Base-by-base conservation (phyloP, 306 rosid species). In the Malus sylvestris region DNA sequence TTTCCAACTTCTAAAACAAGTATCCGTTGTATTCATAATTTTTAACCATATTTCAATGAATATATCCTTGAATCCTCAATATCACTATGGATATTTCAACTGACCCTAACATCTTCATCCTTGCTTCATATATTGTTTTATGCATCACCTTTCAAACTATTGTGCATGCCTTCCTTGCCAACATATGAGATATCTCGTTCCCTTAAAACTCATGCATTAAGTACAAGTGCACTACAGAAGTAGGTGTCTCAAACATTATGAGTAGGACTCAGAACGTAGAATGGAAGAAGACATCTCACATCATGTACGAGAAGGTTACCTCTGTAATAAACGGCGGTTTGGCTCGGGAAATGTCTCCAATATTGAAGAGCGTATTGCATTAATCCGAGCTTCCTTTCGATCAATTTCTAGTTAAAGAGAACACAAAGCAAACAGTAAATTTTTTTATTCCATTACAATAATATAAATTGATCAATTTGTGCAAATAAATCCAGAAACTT, bases 311-410 rank as follows among this genome's bases (percentile, higher is more conserved):
- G 40, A 72, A 75, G 29, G 61, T 68, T 42, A 96, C 99, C 99
- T 96, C 23, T 92, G 98, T 74, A 96, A 85, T 81, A 96, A 87
- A 51, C 96, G 97, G 63, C 99, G 91, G 72, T 96, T 96, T 59
- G 99, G 99, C 80, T 96, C 99, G 3, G 99, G 99, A 85, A 96
- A 96, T 67, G 97, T 91, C 80, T 96, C 99, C 83, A 91, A 69
- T 76, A 92, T 87, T 72, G 98, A 91, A 77, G 91, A 80, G 20
- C 96, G 96, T 91, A 92, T 91, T 76, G 97, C 98, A 75, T 82
- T 92, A 30, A 88, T 86, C 81, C 96, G 89, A 76, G 91, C 89
- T 79, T 91, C 99, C 86, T 85, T 96, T 78, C 93, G 85, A 85
- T 96, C 99, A 78, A 92, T 89, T 96, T 91, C 99, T 96, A 18